Evolutionary conservation across 208 protist species (phyloP), one percentile per base, ranked within the genome.

Genomic region (Trypanosoma melophagium): DNA sequence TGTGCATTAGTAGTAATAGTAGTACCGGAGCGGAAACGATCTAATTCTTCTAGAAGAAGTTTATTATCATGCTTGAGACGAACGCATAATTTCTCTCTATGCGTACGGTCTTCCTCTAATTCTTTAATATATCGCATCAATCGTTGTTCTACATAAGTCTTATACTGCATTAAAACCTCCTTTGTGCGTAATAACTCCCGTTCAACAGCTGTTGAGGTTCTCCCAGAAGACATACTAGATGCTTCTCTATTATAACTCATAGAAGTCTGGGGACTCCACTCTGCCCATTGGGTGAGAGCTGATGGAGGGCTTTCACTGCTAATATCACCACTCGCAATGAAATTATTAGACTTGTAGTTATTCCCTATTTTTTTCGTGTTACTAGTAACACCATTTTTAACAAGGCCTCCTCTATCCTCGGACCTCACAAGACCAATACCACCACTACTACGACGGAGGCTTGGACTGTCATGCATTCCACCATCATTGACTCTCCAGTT

Each of bases 131-230:
- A 42, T 42, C 65, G 64, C 60, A 69, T n/a, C 52, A 83, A 22
- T 16, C 66, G 60, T 7, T 52, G 24, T 21, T 75, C 74, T 13
- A 79, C 79, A 65, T 77, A 74, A 8, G 45, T n/a, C 25, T 71
- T 62, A 31, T 75, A 74, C 28, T 75, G 54, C 8, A 42, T n/a
- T 0, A 78, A 66, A 5, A 72, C 14, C 21, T 31, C 60, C 5
- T 66, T 67, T 3, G 65, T 58, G 4, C 67, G 58, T 24, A 24
- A 35, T 10, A 63, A 40, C 38, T 65, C 47, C 25, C 38, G 14
- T 17, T 40, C 7, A 56, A 24, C 22, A 24, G 3, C 52, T 4
- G 22, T 35, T 38, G 25, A 31, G 16, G 7, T 35, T 56, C 24
- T 56, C 7, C 5, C n/a, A 19, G 55, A 17, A 60, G 31, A 47